phyloP scores from a whole-genome alignment of 2,329 filamentous ascomycete species.

The Trichoderma sp. region DNA sequence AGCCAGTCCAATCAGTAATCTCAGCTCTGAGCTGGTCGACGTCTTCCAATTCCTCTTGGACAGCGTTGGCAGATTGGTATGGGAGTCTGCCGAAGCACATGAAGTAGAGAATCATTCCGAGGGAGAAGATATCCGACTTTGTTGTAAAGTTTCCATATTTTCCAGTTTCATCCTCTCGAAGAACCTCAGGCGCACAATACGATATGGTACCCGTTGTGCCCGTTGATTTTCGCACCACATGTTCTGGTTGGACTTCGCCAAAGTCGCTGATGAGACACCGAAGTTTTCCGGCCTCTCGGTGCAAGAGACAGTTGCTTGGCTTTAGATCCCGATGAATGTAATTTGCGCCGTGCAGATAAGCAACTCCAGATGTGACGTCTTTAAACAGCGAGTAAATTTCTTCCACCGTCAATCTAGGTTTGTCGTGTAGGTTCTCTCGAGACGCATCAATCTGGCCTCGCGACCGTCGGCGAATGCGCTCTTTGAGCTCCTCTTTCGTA shows the following conservation, averaged over 20 bases:
- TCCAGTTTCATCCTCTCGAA: constrained; percentile 68
- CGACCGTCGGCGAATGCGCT: constrained; percentile 79
- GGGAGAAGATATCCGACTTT: constrained; percentile 96
- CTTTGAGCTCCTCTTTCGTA: constrained; percentile 85
- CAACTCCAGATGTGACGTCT: constrained; percentile 89
- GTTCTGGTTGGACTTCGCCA: constrained; percentile 89
- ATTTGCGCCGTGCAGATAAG: constrained; percentile 84
- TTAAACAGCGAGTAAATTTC: constrained; percentile 97
- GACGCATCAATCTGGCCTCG: constrained; percentile 71
- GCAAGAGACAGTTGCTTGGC: constrained; percentile 90
- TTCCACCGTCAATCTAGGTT: constrained; percentile 66
- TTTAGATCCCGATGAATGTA: constrained; percentile 98
- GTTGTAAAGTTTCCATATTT: constrained; percentile 90
- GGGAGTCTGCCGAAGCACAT: constrained; percentile 92
- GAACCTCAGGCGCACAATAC: constrained; percentile 93
- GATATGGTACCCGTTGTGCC: constrained; percentile 96
- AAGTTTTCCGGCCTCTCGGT: constrained; percentile 69
- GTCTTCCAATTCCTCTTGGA: constrained; percentile 91
- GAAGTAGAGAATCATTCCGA: constrained; percentile 98
- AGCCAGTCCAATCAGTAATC: constrained; percentile 84
- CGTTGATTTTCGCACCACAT: constrained; percentile 80
- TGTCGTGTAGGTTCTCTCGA: constrained; percentile 44
- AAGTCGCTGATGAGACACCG: constrained; percentile 95
- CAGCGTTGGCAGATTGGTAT: constrained; percentile 77
- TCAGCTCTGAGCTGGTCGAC: constrained; percentile 81